Evolutionary conservation across 2,329 filamentous ascomycete species (phyloP), one percentile per base, ranked within the genome.

Genomic region (Colletotrichum sojae): DNA sequence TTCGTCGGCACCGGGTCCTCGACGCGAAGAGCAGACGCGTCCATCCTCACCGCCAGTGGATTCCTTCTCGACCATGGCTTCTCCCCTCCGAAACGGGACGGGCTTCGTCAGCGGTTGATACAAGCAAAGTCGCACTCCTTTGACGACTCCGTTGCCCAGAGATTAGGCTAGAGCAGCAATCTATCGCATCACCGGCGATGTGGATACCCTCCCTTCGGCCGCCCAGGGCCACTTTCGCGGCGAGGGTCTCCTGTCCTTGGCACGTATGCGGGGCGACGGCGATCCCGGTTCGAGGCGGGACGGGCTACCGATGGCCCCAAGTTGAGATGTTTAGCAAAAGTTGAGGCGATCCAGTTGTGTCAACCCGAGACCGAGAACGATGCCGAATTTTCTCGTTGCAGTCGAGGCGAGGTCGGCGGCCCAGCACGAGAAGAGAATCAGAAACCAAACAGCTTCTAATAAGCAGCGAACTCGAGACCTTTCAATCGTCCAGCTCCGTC

Each of bases 11-110:
- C 48, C 5, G 2, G 16, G 53, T 15, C 6, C 40, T 46, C 27
- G 13, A n/a, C 43, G 15, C 39, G 46, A 13, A 12, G 40, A 48
- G 60, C 5, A 51, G n/a, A 68, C 61, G 65, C 54, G 61, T 68
- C 48, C 46, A 36, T 10, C 31, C 40, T 65, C 27, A 65, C 54
- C 31, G 31, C 39, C n/a, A 10, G 10, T 16, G 20, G n/a, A 18
- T 43, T n/a, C 2, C 0, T 39, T 25, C 5, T 15, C 20, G 40
- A 43, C 6, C 12, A 5, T 39, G 31, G 27, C 13, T 6, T 39
- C 22, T 13, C 10, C n/a, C 2, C 4, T 36, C 6, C 3, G 18
- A 3, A 10, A 52, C 22, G 5, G 13, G 3, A 18, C 16, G 8
- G 2, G 31, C 31, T 25, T 60, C 57, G 57, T 60, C 46, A 60